Base-by-base conservation (phyloP, 2,329 filamentous ascomycete genomes). In the Claviceps capensis region DNA sequence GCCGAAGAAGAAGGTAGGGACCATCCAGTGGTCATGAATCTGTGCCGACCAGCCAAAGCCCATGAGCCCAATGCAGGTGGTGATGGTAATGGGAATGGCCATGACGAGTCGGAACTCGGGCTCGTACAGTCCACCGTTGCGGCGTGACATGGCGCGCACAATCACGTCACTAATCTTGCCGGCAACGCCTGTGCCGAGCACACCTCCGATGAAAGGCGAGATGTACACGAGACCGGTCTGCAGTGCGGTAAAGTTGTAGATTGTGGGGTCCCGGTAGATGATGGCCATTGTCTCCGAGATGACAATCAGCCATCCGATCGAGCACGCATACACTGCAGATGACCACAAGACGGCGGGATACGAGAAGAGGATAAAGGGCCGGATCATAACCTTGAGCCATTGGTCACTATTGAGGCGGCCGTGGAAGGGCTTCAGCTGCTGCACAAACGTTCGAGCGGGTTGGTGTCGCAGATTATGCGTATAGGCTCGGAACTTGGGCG, bases 341-440 rank as follows among this genome's bases (percentile, higher is more conserved):
- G 87, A 91, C 91, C 90, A 97, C 8, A 96, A 76, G 1, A 97
- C 86, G 0, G 86, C 80, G 0, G 93, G 93, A 62, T 97, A 96
- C 1, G 84, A 79, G 60, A 84, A 95, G 1, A 97, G 76, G 47
- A 96, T 81, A 55, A 97, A 88, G 0, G 91, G 93, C 1, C 91
- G 78, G 5, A 85, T 44, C 52, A 85, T 83, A 17, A 88, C 88
- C 54, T 82, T 84, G 63, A 84, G 66, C 89, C 90, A 97, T 9
- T 74, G 84, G 61, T 95, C 88, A 14, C 81, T 73, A 48, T 80
- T 79, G 11, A 97, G 78, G 13, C 88, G 81, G 1, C 91, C 90
- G 59, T 88, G 84, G 72, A 78, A 95, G 0, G 85, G 78, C 53
- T 74, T 82, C 1, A 97, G 79, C 43, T 87, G 85, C 61, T 93